These are phyloP conservation scores for Boletellus ananiceps DNA, from an alignment of 768 basidiomycete species.

Conservation along the genomic window DNA sequence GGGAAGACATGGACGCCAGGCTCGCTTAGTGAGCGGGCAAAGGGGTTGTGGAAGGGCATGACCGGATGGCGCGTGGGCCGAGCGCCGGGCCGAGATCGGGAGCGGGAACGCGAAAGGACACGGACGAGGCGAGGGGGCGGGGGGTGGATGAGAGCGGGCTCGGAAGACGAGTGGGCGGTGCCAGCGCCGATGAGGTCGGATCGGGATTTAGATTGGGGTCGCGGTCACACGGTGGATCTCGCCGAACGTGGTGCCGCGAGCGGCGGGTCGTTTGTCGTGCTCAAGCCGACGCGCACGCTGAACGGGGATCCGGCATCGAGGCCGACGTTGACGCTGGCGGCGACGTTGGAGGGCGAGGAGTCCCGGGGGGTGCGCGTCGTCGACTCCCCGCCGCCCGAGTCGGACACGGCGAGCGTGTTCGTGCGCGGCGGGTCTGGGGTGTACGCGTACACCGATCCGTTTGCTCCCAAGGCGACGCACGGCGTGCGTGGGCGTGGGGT, in stretches of 20 bases:
- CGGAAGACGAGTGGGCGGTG: constrained; percentile 45
- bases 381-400: constrained; percentile 22
- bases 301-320: not conserved
- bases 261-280: no score
- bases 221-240: not conserved
- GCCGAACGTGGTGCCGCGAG: no score
- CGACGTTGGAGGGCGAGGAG: not conserved
- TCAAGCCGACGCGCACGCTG: not conserved
- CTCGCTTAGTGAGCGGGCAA: constrained; percentile 27
- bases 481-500: not conserved
- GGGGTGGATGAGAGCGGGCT: constrained; percentile 52
- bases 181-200: constrained; percentile 15
- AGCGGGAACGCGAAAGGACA: not conserved
- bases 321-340: not conserved
- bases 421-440: not conserved
- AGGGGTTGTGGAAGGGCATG: constrained; percentile 21
- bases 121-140: constrained; percentile 21
- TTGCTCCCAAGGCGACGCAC: constrained; percentile 8
- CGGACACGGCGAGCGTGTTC: constrained; percentile 19
- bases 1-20: constrained; percentile 2
- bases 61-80: not conserved
- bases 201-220: not conserved
- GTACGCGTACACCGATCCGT: constrained; percentile 21
- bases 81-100: not conserved
- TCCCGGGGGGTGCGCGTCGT: constrained; percentile 10